Conservation (phyloP, 2,329 filamentous ascomycete genomes). For the Alternaria ethzedia region DNA sequence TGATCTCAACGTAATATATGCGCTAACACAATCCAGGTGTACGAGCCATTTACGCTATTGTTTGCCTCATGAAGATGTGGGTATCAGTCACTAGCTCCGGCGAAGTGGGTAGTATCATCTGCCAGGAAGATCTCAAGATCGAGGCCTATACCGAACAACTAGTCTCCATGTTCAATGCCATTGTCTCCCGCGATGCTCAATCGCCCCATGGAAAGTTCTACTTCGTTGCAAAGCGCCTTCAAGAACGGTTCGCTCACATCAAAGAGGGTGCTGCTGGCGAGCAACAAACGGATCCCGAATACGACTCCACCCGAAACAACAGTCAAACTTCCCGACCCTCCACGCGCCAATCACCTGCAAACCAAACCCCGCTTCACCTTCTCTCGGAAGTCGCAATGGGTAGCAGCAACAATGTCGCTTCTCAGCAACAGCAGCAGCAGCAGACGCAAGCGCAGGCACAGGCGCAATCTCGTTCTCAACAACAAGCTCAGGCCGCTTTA, state of each 20-base stretch:
- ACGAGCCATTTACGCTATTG: slow-evolving; percentile 62
- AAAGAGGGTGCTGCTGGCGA: slow-evolving; percentile 50
- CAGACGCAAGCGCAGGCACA: slow-evolving; percentile 4
- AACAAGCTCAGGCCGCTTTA: slow-evolving; percentile 32
- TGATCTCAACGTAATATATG: slow-evolving; percentile 6
- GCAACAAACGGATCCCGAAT: slow-evolving; percentile 33
- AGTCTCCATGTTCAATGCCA: slow-evolving; percentile 54
- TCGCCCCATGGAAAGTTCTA: slow-evolving; percentile 57
- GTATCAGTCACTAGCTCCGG: slow-evolving; percentile 59
- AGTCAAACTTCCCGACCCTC: slow-evolving; percentile 22
- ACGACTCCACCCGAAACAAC: slow-evolving; percentile 25
- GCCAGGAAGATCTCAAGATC: slow-evolving; percentile 55
- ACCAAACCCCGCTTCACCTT: slow-evolving; percentile 48
- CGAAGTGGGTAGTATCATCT: slow-evolving; percentile 58
- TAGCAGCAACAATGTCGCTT: slow-evolving; percentile 31
- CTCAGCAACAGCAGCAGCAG: slow-evolving; percentile 12
- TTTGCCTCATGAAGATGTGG: slow-evolving; percentile 67
- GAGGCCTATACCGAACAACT: slow-evolving; percentile 56
- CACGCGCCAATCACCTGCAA: slow-evolving; percentile 36
- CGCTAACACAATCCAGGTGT: slow-evolving; percentile 49
- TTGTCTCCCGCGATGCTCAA: slow-evolving; percentile 49
- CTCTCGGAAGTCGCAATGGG: slow-evolving; percentile 51
- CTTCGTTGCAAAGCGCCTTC: slow-evolving; percentile 53
- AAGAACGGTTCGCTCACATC: slow-evolving; percentile 53
- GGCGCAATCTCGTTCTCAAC: slow-evolving; percentile 25